phyloP scores from a whole-genome alignment of 106 monocot genomes.

The Hemerocallis citrina region DNA sequence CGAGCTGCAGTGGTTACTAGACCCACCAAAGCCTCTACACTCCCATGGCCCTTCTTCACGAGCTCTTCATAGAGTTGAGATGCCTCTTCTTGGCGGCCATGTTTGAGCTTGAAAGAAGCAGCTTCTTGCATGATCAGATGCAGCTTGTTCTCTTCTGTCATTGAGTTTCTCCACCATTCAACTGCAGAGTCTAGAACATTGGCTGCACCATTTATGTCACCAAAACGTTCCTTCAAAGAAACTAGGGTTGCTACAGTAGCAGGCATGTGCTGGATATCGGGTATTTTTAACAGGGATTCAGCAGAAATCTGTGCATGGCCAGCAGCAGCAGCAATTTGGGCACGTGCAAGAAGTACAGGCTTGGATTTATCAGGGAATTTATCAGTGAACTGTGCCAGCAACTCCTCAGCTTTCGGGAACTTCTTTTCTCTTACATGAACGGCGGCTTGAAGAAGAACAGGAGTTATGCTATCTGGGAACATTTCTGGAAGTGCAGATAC shows the following conservation, averaged over 20 bases:
- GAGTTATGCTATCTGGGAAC: slow-evolving; percentile 53
- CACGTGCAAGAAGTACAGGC: slow-evolving; percentile 62
- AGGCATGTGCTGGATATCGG: slow-evolving; percentile 76
- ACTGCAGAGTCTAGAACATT: slow-evolving; percentile 59
- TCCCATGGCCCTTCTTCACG: slow-evolving; percentile 20
- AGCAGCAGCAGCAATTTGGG: slow-evolving; percentile 84
- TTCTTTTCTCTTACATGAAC: slow-evolving; percentile 74
- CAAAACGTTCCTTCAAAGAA: slow-evolving; percentile 43
- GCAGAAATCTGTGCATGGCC: slow-evolving; percentile 58
- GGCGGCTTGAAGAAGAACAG: slow-evolving; percentile 81
- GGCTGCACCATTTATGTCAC: slow-evolving; percentile 42
- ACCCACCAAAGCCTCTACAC: slow-evolving; percentile 43
- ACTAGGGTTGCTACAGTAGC: slow-evolving; percentile 81
- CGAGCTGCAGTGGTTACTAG: slow-evolving; percentile 39
- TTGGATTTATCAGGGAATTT: slow-evolving; percentile 59
- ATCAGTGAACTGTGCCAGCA: slow-evolving; percentile 48
- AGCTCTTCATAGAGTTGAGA: slow-evolving; percentile 50
- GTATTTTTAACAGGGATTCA: slow-evolving; percentile 63
- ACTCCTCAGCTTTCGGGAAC: slow-evolving; percentile 71
- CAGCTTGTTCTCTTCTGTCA: slow-evolving; percentile 65
- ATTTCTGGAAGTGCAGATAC: slow-evolving; percentile 39
- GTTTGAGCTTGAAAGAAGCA: slow-evolving; percentile 54
- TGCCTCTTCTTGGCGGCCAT: slow-evolving; percentile 45
- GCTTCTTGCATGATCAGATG: slow-evolving; percentile 55
- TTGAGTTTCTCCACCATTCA: slow-evolving; percentile 78